Evolutionary conservation across 2,329 filamentous ascomycete genomes (phyloP).

Genomic region (Phialocephala sp.): DNA sequence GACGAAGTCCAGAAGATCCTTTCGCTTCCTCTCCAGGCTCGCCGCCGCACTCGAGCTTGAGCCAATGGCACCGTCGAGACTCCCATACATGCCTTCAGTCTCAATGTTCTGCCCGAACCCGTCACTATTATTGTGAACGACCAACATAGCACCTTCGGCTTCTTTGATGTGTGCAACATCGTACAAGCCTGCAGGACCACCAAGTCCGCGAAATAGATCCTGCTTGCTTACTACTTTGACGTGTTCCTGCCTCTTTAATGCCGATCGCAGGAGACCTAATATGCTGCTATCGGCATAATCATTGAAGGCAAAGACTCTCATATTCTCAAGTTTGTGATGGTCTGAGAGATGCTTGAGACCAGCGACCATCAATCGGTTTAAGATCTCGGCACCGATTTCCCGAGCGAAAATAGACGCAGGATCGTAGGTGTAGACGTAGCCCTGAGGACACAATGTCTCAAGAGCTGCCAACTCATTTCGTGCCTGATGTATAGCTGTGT

Average conservation of each 20-base stretch:
- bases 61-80: conserved; percentile 41
- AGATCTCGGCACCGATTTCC: conserved; percentile 29
- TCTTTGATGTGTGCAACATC: conserved; percentile 16
- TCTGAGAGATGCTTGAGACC: conserved; percentile 32
- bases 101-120: conserved; percentile 42
- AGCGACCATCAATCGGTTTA: conserved; percentile 34
- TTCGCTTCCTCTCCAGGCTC: conserved; percentile 34
- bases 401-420: conserved; percentile 38
- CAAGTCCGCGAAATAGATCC: conserved; percentile 32
- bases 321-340: conserved; percentile 30
- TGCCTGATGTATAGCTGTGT: conserved; percentile 34
- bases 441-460: conserved; percentile 35
- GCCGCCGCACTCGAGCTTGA: conserved; percentile 37
- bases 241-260: conserved; percentile 29
- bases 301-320: conserved; percentile 38
- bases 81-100: conserved; percentile 34
- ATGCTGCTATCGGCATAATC: conserved; percentile 33
- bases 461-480: conserved; percentile 38
- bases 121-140: conserved; percentile 42
- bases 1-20: conserved; percentile 34
- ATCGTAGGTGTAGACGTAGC: conserved; percentile 40
- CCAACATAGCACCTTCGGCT: conserved; percentile 32
- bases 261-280: conserved; percentile 21
- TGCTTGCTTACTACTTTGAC: conserved; percentile 27
- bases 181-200: conserved; percentile 24